phyloP scores from a whole-genome alignment of 495 filamentous ascomycete species.

The Annulohypoxylon nitens region DNA sequence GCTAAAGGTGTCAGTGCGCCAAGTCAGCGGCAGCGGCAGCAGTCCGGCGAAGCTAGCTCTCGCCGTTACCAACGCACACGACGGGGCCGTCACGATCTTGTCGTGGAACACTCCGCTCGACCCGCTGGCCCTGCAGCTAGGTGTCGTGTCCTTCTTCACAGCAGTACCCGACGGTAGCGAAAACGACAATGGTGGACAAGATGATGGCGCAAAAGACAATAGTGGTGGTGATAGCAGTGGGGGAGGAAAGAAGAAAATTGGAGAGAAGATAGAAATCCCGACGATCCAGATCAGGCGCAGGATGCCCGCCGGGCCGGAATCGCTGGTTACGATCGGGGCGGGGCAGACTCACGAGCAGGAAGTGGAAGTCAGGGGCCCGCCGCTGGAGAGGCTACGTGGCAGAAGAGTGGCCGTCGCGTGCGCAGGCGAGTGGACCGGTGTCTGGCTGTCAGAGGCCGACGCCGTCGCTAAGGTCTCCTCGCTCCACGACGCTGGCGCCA shows the following conservation, averaged over 20 bases:
- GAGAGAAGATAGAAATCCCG: constrained; percentile 50
- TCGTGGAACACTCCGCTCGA: constrained; percentile 66
- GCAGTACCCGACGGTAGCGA: constrained; percentile 50
- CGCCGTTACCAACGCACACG: constrained; percentile 59
- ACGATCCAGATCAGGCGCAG: constrained; percentile 61
- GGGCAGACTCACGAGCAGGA: constrained; percentile 47
- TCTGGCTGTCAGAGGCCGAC: constrained; percentile 49
- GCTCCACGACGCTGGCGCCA: constrained; percentile 42
- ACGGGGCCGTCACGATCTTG: constrained; percentile 61
- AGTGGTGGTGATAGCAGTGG: background rate
- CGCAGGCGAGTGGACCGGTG: constrained; percentile 51
- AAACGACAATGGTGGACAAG: background rate
- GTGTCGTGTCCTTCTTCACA: constrained; percentile 57
- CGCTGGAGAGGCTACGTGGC: constrained; percentile 46
- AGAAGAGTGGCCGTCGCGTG: constrained; percentile 42
- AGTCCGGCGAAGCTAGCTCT: constrained; percentile 46
- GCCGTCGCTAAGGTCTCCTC: constrained; percentile 43
- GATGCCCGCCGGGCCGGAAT: constrained; percentile 57
- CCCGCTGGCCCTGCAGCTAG: constrained; percentile 58
- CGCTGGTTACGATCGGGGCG: constrained; percentile 59
- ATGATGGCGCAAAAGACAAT: constrained; percentile 33
- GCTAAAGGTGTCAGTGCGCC: constrained; percentile 50
- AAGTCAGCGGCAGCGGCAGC: constrained; percentile 36
- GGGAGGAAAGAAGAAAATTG: too few species aligned
- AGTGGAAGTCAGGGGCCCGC: constrained; percentile 45